Evolutionary conservation across 192 early-diverging fungal species (phyloP), one percentile per base, ranked within the genome.

Genomic region (Thoreauomyces humboldtii): DNA sequence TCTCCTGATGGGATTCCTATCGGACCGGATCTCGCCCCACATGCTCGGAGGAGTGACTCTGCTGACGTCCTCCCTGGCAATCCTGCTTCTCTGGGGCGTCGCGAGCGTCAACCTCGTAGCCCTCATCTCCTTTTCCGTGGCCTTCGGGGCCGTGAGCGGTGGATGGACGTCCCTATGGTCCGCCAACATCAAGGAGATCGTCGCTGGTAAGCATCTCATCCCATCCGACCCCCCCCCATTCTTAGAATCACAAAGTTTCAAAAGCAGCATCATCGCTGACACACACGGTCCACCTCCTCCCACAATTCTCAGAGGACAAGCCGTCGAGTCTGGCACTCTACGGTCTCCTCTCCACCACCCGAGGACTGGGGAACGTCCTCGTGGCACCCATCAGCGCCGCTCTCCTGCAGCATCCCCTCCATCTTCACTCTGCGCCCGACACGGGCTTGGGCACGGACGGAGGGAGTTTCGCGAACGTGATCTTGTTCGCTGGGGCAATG

Each of bases 291-390:
- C n/a, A n/a, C n/a, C n/a, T n/a, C n/a, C n/a, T n/a, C n/a, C n/a
- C n/a, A n/a, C n/a, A n/a, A n/a, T n/a, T 41, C n/a, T 41, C 25
- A 46, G 44, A 46, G 44, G 44, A 46, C 12, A 46, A 46, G 25
- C 44, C 44, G 4, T 22, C 44, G 19, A 46, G 19, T 3, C 44
- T 46, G 19, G 44, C 44, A 24, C 44, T 46, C 25, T 46, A 46
- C 12, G 44, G 44, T 2, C 14, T 46, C 4, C 14, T 46, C 19
- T 46, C 44, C 3, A 46, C 44, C 44, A 46, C 44, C 5, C 44
- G 44, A 12, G 44, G 44, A 22, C 44, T 46, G 5, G 44, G 44
- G 19, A 46, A 46, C 25, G 44, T 46, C 4, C 44, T 46, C 44
- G 44, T 46, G n/a, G 44, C 44, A 2, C 44, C 44, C 4, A 46